These are phyloP conservation scores for Ustilaginoidea virens DNA, from an alignment of 2,329 filamentous ascomycete species.

Conservation along the genomic window DNA sequence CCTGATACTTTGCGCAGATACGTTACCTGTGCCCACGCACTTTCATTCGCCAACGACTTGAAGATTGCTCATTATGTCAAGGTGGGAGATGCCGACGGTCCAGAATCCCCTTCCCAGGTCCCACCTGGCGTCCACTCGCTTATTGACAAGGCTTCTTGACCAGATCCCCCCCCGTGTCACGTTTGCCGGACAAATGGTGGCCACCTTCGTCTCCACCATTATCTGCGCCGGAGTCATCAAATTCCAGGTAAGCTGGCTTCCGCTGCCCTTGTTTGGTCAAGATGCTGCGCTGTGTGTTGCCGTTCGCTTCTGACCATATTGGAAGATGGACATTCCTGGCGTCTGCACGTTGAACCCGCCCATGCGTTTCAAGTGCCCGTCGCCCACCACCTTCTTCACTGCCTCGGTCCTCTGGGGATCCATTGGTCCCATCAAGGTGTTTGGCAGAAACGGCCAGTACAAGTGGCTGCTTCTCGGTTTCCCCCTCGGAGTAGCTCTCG, in stretches of 20 bases:
- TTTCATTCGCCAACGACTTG: constrained; percentile 19
- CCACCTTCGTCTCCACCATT: constrained; percentile 18
- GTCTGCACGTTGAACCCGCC: constrained; percentile 22
- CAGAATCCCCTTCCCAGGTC: too few species aligned
- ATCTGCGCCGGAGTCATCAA: constrained; percentile 19
- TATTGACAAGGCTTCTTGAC: too few species aligned
- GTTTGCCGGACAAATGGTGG: constrained; percentile 19
- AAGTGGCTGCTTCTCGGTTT: constrained; percentile 24
- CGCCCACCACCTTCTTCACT: constrained; percentile 22
- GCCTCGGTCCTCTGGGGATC: constrained; percentile 26
- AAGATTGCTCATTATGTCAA: constrained; percentile 31
- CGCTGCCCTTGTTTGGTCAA: not conserved
- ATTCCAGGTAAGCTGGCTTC: constrained; percentile 15
- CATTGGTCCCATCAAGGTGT: constrained; percentile 22
- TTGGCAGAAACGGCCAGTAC: constrained; percentile 19
- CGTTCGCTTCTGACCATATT: not conserved
- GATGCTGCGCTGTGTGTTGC: too few species aligned
- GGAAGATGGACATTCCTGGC: constrained; percentile 15
- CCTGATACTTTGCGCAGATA: constrained; percentile 8
- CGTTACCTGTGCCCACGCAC: constrained; percentile 18
- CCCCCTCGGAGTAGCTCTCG: constrained; percentile 20
- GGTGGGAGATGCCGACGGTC: not conserved
- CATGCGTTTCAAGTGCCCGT: constrained; percentile 21
- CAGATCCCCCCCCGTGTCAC: constrained; percentile 19
- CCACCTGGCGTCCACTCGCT: too few species aligned